A percentile compares a stretch with the other conserved stretches of the same genome.
These are phyloP conservation scores for Fragilaria crotonensis DNA, from an alignment of 108 stramenopile genomes.

Conservation along the genomic window DNA sequence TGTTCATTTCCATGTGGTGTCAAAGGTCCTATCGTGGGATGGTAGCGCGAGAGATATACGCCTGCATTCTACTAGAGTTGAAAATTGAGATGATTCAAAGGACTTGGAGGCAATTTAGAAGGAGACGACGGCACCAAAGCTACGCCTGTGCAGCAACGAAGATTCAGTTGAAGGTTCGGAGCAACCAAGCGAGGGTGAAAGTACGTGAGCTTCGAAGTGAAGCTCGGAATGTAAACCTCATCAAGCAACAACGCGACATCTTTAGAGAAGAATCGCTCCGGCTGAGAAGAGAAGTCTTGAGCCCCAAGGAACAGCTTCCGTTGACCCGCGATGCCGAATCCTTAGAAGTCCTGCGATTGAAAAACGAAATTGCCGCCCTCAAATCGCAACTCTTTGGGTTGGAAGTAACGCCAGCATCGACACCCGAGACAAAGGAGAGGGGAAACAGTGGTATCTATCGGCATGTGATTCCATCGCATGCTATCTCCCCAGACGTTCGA, in stretches of 20 bases:
- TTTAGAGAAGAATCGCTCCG: constrained; percentile 40
- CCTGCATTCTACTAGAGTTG: constrained; percentile 24
- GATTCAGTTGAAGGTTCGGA: constrained; percentile 40
- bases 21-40: constrained; percentile 44
- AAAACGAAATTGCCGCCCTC: constrained; percentile 26
- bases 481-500: background rate
- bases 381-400: constrained; percentile 10
- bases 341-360: constrained; percentile 27
- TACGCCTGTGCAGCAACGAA: constrained; percentile 13
- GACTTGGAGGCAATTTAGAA: constrained; percentile 15
- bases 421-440: background rate
- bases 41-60: constrained; percentile 21
- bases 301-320: background rate
- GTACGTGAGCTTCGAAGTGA: constrained; percentile 30
- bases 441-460: too few relatives aligned
- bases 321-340: background rate
- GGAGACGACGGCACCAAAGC: background rate
- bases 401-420: background rate
- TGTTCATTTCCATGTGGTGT: constrained; percentile 41
- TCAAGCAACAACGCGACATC: constrained; percentile 45
- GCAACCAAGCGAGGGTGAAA: constrained; percentile 14
- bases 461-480: background rate
- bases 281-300: constrained; percentile 40
- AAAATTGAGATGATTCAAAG: constrained; percentile 33
- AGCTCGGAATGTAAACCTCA: constrained; percentile 34